A percentile compares a stretch with the other conserved stretches of the same genome.
phyloP scores from a whole-genome alignment of 768 basidiomycete species.

The Serendipita sp. region DNA sequence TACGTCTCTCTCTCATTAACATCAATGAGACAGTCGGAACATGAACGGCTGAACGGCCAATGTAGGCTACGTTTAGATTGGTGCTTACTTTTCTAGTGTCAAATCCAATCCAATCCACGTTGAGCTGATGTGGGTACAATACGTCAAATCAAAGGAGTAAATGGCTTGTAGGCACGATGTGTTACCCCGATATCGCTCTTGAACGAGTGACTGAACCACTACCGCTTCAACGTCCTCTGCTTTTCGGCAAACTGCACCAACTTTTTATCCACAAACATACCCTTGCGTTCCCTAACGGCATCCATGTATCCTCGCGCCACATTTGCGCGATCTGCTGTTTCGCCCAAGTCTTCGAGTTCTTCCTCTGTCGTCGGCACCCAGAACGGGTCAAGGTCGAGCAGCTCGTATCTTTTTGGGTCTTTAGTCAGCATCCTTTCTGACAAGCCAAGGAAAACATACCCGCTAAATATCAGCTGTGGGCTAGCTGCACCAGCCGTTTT shows the following conservation, averaged over 20 bases:
- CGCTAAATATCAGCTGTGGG: constrained; percentile 92
- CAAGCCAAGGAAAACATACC: constrained; percentile 30
- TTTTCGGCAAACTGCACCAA: constrained; percentile 94
- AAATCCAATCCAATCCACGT: too few species aligned
- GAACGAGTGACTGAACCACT: neutral
- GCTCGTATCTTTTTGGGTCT: constrained; percentile 50
- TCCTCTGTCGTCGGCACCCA: constrained; percentile 97
- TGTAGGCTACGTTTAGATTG: too few species aligned
- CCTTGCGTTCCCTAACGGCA: constrained; percentile 75
- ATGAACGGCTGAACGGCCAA: too few species aligned
- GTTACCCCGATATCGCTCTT: too few species aligned
- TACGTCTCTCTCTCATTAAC: too few species aligned
- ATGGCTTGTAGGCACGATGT: too few species aligned
- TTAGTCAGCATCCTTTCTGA: constrained; percentile 10
- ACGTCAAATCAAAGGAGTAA: too few species aligned
- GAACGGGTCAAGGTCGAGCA: constrained; percentile 87
- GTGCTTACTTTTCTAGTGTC: too few species aligned
- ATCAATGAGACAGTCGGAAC: too few species aligned
- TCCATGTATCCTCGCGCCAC: constrained; percentile 92
- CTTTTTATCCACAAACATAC: constrained; percentile 89
- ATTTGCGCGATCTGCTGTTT: constrained; percentile 86
- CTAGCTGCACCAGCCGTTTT: constrained; percentile 93
- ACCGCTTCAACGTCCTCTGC: constrained; percentile 66
- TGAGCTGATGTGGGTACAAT: too few species aligned
- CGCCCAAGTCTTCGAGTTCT: constrained; percentile 90